Evolutionary conservation across 192 early-diverging fungal genomes (phyloP).

Genomic region (Backusella tuberculispora): DNA sequence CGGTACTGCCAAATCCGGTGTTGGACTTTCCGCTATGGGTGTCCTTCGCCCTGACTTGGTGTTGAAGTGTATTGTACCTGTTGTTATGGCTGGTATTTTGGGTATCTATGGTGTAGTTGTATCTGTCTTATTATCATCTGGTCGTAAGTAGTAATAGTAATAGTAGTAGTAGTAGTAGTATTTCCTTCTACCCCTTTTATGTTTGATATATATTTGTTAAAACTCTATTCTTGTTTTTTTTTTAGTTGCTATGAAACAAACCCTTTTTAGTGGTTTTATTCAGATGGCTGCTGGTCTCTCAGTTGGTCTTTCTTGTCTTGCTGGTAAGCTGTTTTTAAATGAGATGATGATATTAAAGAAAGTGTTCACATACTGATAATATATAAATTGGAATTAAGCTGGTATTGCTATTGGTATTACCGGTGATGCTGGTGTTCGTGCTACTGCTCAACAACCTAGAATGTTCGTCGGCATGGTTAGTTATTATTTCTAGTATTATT

Average conservation of each 20-base stretch:
- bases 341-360: neutral
- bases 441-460: conserved; percentile 86
- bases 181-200: neutral
- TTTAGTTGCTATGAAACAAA: conserved; percentile 47
- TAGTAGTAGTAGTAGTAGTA: conserved; percentile 37
- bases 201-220: conserved; percentile 19
- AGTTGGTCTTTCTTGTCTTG: conserved; percentile 90
- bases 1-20: conserved; percentile 96
- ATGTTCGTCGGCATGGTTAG: conserved; percentile 89
- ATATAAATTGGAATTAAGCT: conserved; percentile 45
- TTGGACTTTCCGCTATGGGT: conserved; percentile 95
- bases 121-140: conserved; percentile 86
- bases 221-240: neutral
- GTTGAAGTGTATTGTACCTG: conserved; percentile 90
- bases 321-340: conserved; percentile 33
- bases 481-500: neutral
- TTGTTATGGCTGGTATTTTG: conserved; percentile 99
- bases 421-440: conserved; percentile 94
- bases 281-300: conserved; percentile 92
- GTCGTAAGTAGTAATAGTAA: conserved; percentile 58
- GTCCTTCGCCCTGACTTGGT: conserved; percentile 92
- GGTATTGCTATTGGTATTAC: conserved; percentile 97
- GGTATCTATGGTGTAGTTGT: conserved; percentile 98
- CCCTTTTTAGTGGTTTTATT: conserved; percentile 79
- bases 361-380: neutral